Conservation (phyloP, 1,284 basidiomycete genomes). For the Cerrena zonata region DNA sequence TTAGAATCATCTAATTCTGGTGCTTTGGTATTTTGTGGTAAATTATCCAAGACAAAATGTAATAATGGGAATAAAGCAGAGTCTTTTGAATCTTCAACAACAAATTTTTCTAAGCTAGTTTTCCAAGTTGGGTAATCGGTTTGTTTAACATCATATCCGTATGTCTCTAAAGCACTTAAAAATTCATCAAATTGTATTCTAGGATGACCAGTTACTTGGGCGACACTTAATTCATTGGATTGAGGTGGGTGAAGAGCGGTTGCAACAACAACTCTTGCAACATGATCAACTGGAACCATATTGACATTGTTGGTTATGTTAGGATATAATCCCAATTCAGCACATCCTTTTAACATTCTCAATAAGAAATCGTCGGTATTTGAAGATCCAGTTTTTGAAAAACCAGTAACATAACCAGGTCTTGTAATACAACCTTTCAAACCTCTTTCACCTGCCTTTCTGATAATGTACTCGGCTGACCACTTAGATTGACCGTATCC, state of each 20-base stretch:
- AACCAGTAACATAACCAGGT: constrained; percentile 94
- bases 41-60: constrained; percentile 94
- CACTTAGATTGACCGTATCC: constrained; percentile 98
- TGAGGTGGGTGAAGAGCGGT: constrained; percentile 43
- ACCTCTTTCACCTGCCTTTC: constrained; percentile 85
- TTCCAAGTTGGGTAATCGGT: constrained; percentile 94
- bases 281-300: constrained; percentile 97
- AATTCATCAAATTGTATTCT: constrained; percentile 87
- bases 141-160: constrained; percentile 76
- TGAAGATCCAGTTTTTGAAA: constrained; percentile 86
- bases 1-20: constrained; percentile 88
- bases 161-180: constrained; percentile 68
- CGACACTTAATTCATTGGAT: constrained; percentile 55
- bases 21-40: constrained; percentile 93
- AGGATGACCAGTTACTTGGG: constrained; percentile 86
- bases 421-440: constrained; percentile 85
- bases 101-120: constrained; percentile 87
- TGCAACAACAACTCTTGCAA: constrained; percentile 77
- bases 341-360: constrained; percentile 95
- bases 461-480: constrained; percentile 92
- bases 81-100: constrained; percentile 86
- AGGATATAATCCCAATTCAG: constrained; percentile 91
- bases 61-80: constrained; percentile 96
- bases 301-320: constrained; percentile 99
- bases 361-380: constrained; percentile 99